These are phyloP conservation scores for Globisporangium nagaii DNA, from an alignment of 352 stramenopile genomes.

Conservation along the genomic window DNA sequence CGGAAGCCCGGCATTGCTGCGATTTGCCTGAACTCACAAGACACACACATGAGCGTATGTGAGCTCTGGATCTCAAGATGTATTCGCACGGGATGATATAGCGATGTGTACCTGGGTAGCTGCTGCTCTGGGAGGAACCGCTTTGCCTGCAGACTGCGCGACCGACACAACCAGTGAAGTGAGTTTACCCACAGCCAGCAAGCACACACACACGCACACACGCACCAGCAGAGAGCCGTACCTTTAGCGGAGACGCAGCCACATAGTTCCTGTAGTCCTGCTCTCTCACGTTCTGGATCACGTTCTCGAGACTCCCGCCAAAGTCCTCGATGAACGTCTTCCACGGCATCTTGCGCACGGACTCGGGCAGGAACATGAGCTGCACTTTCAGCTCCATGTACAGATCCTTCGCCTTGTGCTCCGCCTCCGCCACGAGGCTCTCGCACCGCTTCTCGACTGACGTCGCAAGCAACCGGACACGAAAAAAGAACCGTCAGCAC, in stretches of 20 bases:
- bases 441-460: conserved; percentile 66
- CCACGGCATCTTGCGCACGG: conserved; percentile 72
- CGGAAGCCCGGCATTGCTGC: background rate
- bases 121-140: background rate
- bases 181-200: conserved; percentile 1
- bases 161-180: background rate
- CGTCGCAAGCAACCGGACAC: background rate
- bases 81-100: too few relatives aligned
- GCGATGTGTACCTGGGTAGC: background rate
- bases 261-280: conserved; percentile 25
- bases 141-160: conserved; percentile 1
- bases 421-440: conserved; percentile 40
- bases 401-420: conserved; percentile 56
- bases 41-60: background rate
- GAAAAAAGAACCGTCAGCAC: background rate
- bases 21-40: background rate
- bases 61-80: too few relatives aligned
- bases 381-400: conserved; percentile 76
- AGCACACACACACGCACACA: conserved; percentile 6
- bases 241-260: conserved; percentile 30
- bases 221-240: background rate
- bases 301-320: conserved; percentile 62
- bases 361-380: conserved; percentile 65
- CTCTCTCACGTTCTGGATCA: conserved; percentile 55
- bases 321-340: conserved; percentile 80